Conservation (phyloP, 805 yeast genomes). For the Cyberlindnera xishuangbannaensis region DNA sequence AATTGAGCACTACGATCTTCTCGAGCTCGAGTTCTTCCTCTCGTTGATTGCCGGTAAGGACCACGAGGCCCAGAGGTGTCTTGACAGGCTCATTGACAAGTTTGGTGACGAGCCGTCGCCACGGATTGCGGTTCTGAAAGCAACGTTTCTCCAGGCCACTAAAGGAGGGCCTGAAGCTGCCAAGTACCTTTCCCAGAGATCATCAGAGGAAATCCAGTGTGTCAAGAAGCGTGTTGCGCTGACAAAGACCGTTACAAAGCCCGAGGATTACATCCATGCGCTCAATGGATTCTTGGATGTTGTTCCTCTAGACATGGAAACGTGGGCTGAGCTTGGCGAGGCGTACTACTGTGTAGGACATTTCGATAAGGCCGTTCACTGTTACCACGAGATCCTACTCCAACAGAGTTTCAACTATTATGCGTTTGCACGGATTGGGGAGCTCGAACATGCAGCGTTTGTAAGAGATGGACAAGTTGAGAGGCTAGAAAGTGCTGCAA, state of each 20-base stretch:
- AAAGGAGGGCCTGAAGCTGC: constrained; percentile 35
- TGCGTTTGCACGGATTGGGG: constrained; percentile 60
- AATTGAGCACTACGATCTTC: constrained; percentile 45
- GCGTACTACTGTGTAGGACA: constrained; percentile 57
- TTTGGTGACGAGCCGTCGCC: constrained; percentile 54
- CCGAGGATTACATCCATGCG: constrained; percentile 43
- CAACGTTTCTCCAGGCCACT: constrained; percentile 52
- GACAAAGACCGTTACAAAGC: constrained; percentile 7
- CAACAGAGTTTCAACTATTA: constrained; percentile 66
- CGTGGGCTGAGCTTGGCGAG: constrained; percentile 74
- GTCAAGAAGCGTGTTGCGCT: constrained; percentile 23
- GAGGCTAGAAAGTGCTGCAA: constrained; percentile 20
- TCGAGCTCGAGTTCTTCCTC: constrained; percentile 69
- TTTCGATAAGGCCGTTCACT: constrained; percentile 58
- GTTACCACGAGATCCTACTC: constrained; percentile 65
- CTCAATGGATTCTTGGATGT: constrained; percentile 51
- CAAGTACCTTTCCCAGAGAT: constrained; percentile 29
- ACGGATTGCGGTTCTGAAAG: constrained; percentile 48
- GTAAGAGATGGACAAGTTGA: constrained; percentile 8
- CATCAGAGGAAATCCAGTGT: constrained; percentile 17
- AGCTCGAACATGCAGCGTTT: constrained; percentile 27
- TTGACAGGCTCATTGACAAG: constrained; percentile 62
- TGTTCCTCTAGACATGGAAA: constrained; percentile 68
- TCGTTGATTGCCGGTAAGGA: constrained; percentile 59
- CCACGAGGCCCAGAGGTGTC: constrained; percentile 59